Conservation (phyloP, 352 stramenopile genomes). For the Thraustotheca clavata region DNA sequence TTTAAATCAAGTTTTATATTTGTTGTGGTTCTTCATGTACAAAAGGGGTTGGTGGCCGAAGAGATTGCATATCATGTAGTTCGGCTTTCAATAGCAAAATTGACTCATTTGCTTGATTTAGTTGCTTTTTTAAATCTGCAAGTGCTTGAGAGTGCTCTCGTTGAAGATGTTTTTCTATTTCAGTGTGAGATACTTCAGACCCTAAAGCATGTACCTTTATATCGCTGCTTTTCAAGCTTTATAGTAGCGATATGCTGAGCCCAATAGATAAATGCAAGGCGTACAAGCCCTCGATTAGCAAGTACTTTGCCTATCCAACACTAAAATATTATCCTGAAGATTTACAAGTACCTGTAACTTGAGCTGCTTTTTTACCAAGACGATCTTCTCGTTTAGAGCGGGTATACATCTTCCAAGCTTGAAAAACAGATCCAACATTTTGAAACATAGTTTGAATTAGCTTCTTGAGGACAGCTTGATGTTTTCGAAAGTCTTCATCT, state of each 20-base stretch:
- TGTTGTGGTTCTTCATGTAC: no score
- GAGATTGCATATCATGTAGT: neutral
- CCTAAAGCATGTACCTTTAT: no score
- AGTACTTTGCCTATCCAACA: conserved; percentile 32
- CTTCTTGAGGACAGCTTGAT: conserved; percentile 38
- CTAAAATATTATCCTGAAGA: neutral
- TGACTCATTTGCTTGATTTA: conserved; percentile 5
- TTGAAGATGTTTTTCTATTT: conserved; percentile 4
- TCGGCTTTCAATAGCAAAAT: neutral
- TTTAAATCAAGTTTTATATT: no score
- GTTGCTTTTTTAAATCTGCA: conserved; percentile 1
- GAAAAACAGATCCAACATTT: conserved; percentile 42
- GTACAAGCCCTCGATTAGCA: conserved; percentile 37
- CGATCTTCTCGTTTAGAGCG: conserved; percentile 31
- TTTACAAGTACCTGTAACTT: conserved; percentile 28
- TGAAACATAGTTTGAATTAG: conserved; percentile 46
- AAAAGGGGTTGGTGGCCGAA: no score
- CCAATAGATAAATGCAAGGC: conserved; percentile 46
- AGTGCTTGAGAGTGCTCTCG: neutral
- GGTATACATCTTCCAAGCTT: conserved; percentile 40
- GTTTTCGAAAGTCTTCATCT: conserved; percentile 28
- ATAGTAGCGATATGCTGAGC: neutral
- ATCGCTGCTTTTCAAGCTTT: neutral
- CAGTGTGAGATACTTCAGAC: neutral
- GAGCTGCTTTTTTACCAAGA: conserved; percentile 37